Evolutionary conservation across 2,329 filamentous ascomycete genomes (phyloP).

Genomic region (Mycosphaerelloides madeirae): DNA sequence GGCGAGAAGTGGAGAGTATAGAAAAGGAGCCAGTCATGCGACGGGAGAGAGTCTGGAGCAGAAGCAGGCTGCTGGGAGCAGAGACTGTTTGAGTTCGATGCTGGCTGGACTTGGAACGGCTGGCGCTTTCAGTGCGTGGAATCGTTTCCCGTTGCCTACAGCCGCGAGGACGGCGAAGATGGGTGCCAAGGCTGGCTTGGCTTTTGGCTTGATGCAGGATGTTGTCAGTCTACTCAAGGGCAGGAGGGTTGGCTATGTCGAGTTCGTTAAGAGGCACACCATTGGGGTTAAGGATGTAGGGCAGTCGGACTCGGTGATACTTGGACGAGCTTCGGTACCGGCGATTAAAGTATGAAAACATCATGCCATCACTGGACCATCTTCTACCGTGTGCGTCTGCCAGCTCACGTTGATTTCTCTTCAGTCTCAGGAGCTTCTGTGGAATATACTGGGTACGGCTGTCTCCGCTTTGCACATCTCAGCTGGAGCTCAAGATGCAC

Average conservation of each 20-base stretch:
- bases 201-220: constrained; percentile 79
- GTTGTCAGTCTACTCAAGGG: constrained; percentile 63
- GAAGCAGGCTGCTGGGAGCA: constrained; percentile 37
- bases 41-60: constrained; percentile 31
- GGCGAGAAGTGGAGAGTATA: constrained; percentile 3
- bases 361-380: too few species aligned
- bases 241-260: constrained; percentile 68
- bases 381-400: too few species aligned
- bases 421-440: too few species aligned
- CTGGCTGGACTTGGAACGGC: constrained; percentile 79
- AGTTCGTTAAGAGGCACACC: constrained; percentile 45
- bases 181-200: constrained; percentile 72
- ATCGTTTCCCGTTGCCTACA: constrained; percentile 69
- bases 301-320: neutral
- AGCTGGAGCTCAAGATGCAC: too few species aligned
- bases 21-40: neutral
- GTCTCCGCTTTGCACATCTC: too few species aligned
- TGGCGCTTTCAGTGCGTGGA: constrained; percentile 80
- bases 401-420: too few species aligned
- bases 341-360: too few species aligned
- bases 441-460: too few species aligned
- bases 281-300: constrained; percentile 12
- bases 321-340: neutral
- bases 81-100: constrained; percentile 76
- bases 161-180: constrained; percentile 64